These are phyloP conservation scores for Phytophthora macrochlamydospora DNA, from an alignment of 352 stramenopile species.

Conservation along the genomic window DNA sequence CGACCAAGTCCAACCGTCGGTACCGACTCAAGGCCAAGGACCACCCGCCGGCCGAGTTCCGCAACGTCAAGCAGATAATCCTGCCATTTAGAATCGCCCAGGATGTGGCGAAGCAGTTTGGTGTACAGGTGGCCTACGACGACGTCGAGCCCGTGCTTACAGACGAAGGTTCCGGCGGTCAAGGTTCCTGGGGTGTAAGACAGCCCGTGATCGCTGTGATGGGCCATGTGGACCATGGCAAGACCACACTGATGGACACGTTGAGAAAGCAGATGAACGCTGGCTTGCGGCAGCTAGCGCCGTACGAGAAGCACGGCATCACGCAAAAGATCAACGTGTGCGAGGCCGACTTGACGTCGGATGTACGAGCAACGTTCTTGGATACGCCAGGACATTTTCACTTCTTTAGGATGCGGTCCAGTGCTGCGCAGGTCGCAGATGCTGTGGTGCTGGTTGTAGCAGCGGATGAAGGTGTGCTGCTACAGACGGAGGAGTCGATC, in stretches of 20 bases:
- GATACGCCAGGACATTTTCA: conserved; percentile 99
- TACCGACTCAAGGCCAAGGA: conserved; percentile 53
- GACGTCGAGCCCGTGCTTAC: conserved; percentile 61
- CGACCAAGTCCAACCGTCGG: conserved; percentile 57
- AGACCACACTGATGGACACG: conserved; percentile 99
- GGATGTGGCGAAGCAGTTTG: conserved; percentile 55
- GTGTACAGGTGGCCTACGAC: conserved; percentile 53
- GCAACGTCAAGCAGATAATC: conserved; percentile 78
- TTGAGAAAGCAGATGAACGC: conserved; percentile 75
- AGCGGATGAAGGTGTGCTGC: conserved; percentile 97
- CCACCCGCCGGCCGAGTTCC: conserved; percentile 61
- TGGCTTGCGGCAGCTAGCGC: conserved; percentile 71
- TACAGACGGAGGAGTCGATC: conserved; percentile 98
- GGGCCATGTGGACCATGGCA: conserved; percentile 99
- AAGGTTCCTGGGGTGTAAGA: conserved; percentile 45
- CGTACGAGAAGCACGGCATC: conserved; percentile 97
- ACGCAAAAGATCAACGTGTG: conserved; percentile 99
- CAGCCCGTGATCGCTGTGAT: conserved; percentile 99
- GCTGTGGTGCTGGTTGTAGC: conserved; percentile 97
- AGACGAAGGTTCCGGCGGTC: conserved; percentile 17
- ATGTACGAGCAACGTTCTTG: conserved; percentile 94
- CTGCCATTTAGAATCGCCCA: conserved; percentile 69
- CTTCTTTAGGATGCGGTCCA: conserved; percentile 98
- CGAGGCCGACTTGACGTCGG: conserved; percentile 87
- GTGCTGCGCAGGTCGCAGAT: conserved; percentile 97